These are phyloP conservation scores for Pseudogymnoascus sp. DNA, from an alignment of 2,329 filamentous ascomycete species.

Conservation along the genomic window DNA sequence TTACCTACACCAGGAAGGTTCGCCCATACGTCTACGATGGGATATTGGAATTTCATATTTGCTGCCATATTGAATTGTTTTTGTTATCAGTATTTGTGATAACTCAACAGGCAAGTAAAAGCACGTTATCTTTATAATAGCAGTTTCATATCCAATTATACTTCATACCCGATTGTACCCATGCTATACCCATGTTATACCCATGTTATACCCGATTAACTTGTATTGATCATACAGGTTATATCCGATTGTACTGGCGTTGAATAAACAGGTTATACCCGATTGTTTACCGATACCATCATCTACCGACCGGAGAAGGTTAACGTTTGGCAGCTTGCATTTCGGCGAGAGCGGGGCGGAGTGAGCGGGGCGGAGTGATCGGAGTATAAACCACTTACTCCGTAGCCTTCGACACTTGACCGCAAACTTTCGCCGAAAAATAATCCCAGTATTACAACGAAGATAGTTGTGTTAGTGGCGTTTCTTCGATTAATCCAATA, in stretches of 20 bases:
- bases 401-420: not conserved
- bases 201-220: too few species aligned
- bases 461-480: not conserved
- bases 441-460: not conserved
- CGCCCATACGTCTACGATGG: conserved; percentile 12
- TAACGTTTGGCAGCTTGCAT: not conserved
- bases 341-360: not conserved
- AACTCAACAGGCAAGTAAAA: not conserved
- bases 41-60: not conserved
- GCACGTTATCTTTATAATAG: not conserved
- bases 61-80: not conserved
- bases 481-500: not conserved
- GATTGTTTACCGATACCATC: not conserved
- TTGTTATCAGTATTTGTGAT: not conserved
- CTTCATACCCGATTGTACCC: not conserved
- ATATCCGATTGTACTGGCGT: too few species aligned
- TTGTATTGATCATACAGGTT: not conserved
- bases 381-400: not conserved
- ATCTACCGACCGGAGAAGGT: not conserved
- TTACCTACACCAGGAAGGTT: conserved; percentile 11
- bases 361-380: not conserved
- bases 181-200: not conserved
- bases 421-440: not conserved
- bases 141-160: not conserved
- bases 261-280: too few species aligned